Conservation (phyloP, 2,329 filamentous ascomycete species). For the Talaromyces funiculosus region DNA sequence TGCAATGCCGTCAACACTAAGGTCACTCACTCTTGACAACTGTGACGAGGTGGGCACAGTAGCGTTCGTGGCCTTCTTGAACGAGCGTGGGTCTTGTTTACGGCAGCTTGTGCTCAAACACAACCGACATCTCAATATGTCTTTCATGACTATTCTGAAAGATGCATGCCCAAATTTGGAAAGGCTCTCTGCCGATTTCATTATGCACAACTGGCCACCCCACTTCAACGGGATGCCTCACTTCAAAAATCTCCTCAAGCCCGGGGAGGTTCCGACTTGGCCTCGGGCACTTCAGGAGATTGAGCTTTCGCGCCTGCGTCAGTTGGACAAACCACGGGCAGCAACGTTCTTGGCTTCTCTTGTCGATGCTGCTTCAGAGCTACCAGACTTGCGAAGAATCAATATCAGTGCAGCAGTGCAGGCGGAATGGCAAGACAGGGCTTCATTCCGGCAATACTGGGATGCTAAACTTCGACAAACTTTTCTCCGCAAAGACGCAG, state of each 20-base stretch:
- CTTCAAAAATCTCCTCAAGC: slow-evolving; percentile 60
- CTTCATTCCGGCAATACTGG: slow-evolving; percentile 74
- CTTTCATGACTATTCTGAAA: slow-evolving; percentile 64
- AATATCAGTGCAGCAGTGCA: slow-evolving; percentile 73
- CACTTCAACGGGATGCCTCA: slow-evolving; percentile 68
- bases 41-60: slow-evolving; percentile 69
- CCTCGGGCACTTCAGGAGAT: slow-evolving; percentile 64
- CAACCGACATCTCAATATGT: slow-evolving; percentile 71
- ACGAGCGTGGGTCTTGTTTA: slow-evolving; percentile 61
- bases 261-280: slow-evolving; percentile 66
- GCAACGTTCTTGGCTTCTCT: slow-evolving; percentile 75
- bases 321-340: slow-evolving; percentile 65
- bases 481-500: slow-evolving; percentile 35
- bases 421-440: slow-evolving; percentile 72
- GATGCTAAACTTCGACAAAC: slow-evolving; percentile 58
- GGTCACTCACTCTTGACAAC: slow-evolving; percentile 67
- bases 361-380: slow-evolving; percentile 60
- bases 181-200: slow-evolving; percentile 69
- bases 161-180: slow-evolving; percentile 64
- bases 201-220: slow-evolving; percentile 64
- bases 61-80: slow-evolving; percentile 60
- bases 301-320: slow-evolving; percentile 70
- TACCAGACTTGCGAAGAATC: slow-evolving; percentile 64
- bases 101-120: slow-evolving; percentile 65
- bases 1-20: slow-evolving; percentile 60